Percentiles rank a stretch among this genome's conserved stretches.
Evolutionary conservation across 2,329 filamentous ascomycete species (phyloP).

Genomic region (Ophiostoma piceae): DNA sequence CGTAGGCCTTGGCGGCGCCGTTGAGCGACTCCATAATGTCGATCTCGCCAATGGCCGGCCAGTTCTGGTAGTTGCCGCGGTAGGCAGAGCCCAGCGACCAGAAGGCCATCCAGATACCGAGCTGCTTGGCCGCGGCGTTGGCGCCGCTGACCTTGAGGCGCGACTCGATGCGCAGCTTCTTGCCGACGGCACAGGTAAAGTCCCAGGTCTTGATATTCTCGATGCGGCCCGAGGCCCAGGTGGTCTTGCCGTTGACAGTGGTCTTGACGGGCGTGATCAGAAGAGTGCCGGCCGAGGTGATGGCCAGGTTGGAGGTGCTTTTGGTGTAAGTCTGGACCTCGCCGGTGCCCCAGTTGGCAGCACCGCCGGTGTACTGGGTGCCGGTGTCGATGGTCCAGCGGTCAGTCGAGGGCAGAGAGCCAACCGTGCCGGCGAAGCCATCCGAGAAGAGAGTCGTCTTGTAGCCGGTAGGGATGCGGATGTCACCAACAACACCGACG

Average conservation of each 20-base stretch:
- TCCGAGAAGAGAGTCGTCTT: conserved; percentile 28
- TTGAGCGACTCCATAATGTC: conserved; percentile 44
- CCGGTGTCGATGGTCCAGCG: conserved; percentile 45
- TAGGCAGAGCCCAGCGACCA: conserved; percentile 41
- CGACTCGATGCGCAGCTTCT: conserved; percentile 38
- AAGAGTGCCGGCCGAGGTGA: conserved; percentile 37
- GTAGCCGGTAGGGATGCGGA: conserved; percentile 33
- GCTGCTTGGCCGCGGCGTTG: conserved; percentile 30
- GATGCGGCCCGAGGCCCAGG: conserved; percentile 44
- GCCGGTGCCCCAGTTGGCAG: conserved; percentile 45
- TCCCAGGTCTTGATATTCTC: conserved; percentile 37
- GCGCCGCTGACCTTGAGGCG: conserved; percentile 36
- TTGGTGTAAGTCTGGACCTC: conserved; percentile 45
- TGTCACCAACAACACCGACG: conserved; percentile 21
- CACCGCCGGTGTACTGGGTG: conserved; percentile 43
- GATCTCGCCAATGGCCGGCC: conserved; percentile 42
- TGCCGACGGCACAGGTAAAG: conserved; percentile 35
- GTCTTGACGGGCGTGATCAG: conserved; percentile 34
- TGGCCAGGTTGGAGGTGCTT: conserved; percentile 37
- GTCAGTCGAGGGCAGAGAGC: conserved; percentile 34
- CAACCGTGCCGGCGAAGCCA: conserved; percentile 32
- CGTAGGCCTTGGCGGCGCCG: conserved; percentile 35
- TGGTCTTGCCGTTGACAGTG: conserved; percentile 24
- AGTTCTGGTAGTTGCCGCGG: conserved; percentile 38
- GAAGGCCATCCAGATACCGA: conserved; percentile 46